These are phyloP conservation scores for Histomonas meleagridis DNA, from an alignment of 208 protist genomes.

Conservation along the genomic window DNA sequence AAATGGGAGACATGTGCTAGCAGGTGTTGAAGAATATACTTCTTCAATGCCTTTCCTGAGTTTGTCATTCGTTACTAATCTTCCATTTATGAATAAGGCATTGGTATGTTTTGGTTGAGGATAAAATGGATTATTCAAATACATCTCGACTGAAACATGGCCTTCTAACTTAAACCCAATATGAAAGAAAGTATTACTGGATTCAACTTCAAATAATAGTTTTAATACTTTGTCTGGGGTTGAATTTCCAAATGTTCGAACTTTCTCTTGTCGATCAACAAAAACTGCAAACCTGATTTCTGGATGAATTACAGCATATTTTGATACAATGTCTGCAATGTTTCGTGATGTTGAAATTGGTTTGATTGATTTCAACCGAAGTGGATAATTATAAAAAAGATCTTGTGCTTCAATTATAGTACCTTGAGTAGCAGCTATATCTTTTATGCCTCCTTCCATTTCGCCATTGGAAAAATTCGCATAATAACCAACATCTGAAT, in stretches of 20 bases:
- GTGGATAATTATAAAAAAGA: not conserved
- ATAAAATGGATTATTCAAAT: not conserved
- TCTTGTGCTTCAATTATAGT: not conserved
- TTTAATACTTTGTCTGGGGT: not conserved
- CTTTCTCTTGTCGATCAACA: not conserved
- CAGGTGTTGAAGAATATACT: not conserved
- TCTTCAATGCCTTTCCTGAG: not conserved
- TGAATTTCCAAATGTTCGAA: not conserved
- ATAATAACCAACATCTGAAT: not conserved
- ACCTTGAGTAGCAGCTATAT: not conserved
- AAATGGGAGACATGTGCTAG: not conserved
- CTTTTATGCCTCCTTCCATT: not conserved
- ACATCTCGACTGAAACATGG: not conserved
- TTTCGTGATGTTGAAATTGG: not conserved
- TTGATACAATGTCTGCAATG: not conserved
- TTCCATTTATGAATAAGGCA: not conserved
- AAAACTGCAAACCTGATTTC: not conserved
- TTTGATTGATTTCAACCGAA: not conserved
- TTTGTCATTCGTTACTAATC: not conserved
- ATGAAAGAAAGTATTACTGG: not conserved
- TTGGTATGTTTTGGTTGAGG: not conserved
- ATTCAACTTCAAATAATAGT: not conserved
- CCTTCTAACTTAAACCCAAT: too few relatives aligned
- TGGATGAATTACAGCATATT: not conserved
- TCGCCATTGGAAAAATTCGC: not conserved